Percentiles rank a stretch among this genome's conserved stretches.
These are phyloP conservation scores for Kingdonia uniflora DNA, from an alignment of 164 flowering plant species.

Conservation along the genomic window DNA sequence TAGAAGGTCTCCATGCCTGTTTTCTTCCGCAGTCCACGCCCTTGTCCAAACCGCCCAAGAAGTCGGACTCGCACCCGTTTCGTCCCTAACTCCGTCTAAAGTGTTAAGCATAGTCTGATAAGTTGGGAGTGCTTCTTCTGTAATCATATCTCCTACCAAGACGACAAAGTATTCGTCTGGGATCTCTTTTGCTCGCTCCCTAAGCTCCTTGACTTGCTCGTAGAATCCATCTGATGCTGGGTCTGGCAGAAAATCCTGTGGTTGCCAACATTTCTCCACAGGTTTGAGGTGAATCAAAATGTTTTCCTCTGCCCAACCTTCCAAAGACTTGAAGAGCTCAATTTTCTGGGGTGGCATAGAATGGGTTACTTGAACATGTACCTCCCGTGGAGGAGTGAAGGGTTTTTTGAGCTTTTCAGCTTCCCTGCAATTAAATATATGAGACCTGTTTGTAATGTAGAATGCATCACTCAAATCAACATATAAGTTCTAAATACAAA, in stretches of 20 bases:
- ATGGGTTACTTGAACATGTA: conserved; percentile 56
- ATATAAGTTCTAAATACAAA: no score
- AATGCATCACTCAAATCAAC: no score
- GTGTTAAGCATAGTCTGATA: conserved; percentile 50
- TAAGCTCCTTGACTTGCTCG: conserved; percentile 53
- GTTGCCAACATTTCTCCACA: conserved; percentile 74
- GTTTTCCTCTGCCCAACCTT: conserved; percentile 58
- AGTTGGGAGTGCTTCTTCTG: conserved; percentile 53
- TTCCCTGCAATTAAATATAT: conserved; percentile 28
- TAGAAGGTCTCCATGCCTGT: conserved; percentile 53
- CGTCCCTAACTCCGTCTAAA: conserved; percentile 50
- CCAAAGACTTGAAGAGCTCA: conserved; percentile 54
- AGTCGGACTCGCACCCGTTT: conserved; percentile 69
- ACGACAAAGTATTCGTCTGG: conserved; percentile 67
- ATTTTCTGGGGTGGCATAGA: conserved; percentile 66
- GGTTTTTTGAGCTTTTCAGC: conserved; percentile 40
- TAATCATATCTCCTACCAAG: conserved; percentile 65
- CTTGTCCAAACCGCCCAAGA: conserved; percentile 75
- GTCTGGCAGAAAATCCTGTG: conserved; percentile 67
- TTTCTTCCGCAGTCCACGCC: conserved; percentile 68
- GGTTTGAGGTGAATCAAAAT: conserved; percentile 48
- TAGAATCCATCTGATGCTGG: conserved; percentile 46
- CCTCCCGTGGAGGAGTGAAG: conserved; percentile 50
- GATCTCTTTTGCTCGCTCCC: conserved; percentile 52
- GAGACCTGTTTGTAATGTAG: no score